Evolutionary conservation across 83 land plant species (phyloP).

Genomic region (Picea abies): DNA sequence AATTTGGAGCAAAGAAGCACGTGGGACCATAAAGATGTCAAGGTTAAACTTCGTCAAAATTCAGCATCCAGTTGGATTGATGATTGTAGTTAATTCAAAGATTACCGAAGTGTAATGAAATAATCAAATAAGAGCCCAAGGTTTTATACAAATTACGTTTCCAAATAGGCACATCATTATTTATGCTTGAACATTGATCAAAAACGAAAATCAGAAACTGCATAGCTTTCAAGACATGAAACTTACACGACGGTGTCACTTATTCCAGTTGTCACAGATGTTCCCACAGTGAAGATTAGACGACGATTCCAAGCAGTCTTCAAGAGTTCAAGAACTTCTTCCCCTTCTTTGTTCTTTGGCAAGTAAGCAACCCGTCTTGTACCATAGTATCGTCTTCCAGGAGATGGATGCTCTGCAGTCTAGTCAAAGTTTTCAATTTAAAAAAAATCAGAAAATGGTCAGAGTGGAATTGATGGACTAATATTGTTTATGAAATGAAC

Average conservation of each 20-base stretch:
- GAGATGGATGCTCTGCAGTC: slow-evolving; percentile 27
- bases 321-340: slow-evolving; percentile 31
- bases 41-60: background rate
- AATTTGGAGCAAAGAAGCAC: no score
- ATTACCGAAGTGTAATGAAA: background rate
- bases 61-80: background rate
- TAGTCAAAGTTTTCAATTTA: background rate
- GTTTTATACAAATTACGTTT: background rate
- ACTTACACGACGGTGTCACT: slow-evolving; percentile 28
- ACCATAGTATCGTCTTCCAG: slow-evolving; percentile 24
- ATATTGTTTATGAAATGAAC: background rate
- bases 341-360: slow-evolving; percentile 31
- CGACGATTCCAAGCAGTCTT: slow-evolving; percentile 25
- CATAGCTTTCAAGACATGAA: slow-evolving; percentile 2
- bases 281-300: slow-evolving; percentile 25
- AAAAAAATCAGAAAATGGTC: background rate
- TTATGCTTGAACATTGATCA: background rate
- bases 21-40: background rate
- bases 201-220: background rate
- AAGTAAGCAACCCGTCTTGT: slow-evolving; percentile 26
- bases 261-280: slow-evolving; percentile 29
- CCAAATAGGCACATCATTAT: background rate
- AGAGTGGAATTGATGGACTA: background rate
- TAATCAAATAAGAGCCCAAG: slow-evolving; percentile 19
- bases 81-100: slow-evolving; percentile 21